Evolutionary conservation across 176 grass and related monocot species (phyloP).

Genomic region (Hordeum marinum): DNA sequence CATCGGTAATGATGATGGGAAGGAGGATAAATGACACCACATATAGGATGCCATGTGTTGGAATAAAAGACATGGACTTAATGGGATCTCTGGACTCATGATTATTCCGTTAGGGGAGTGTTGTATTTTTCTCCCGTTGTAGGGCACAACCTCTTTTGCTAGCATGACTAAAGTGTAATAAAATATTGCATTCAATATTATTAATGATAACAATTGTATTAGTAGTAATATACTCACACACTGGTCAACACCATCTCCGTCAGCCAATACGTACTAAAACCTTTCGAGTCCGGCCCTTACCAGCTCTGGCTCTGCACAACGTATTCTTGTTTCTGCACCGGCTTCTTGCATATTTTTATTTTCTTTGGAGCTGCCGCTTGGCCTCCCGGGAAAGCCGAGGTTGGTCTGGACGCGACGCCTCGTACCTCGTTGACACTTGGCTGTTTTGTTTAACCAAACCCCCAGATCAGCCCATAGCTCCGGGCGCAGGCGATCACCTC

Average conservation of each 20-base stretch:
- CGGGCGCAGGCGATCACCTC: background rate
- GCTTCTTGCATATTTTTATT: background rate
- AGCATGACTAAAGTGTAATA: too few species aligned
- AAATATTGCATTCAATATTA: too few species aligned
- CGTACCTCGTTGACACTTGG: constrained; percentile 3
- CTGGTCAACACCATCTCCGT: background rate
- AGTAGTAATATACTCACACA: background rate
- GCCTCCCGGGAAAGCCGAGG: background rate
- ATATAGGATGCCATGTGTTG: too few species aligned
- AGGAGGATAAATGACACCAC: too few species aligned
- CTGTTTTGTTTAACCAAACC: background rate
- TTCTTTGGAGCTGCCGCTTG: constrained; percentile 2
- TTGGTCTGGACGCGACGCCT: background rate
- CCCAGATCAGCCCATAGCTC: background rate
- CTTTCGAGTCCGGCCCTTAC: background rate
- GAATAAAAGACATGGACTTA: too few species aligned
- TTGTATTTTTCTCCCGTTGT: too few species aligned
- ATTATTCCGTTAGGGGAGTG: too few species aligned
- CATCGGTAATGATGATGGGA: too few species aligned
- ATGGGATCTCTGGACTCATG: too few species aligned
- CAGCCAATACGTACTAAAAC: background rate
- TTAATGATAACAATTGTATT: too few species aligned
- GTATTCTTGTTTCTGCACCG: background rate
- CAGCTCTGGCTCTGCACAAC: background rate
- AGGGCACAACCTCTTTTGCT: too few species aligned